Base-by-base conservation (phyloP, 352 stramenopile species). In the Pythium chondricola region DNA sequence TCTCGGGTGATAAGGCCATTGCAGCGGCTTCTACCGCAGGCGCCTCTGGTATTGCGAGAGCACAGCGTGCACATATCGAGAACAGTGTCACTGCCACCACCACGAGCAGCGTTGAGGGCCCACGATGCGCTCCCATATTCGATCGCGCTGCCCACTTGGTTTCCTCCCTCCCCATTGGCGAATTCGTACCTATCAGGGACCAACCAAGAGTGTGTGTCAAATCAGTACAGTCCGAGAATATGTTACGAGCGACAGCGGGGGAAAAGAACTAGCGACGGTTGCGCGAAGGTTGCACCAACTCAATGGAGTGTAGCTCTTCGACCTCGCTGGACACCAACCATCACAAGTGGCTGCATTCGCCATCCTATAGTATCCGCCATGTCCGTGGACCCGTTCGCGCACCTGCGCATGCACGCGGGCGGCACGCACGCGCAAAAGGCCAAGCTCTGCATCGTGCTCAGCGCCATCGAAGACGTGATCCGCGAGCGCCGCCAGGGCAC, bases 391-490 rank as follows among this genome's bases (percentile, higher is more conserved):
- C 71, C 71, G 65, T 93, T 82, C 70, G 68, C 65, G 27, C 76
- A 91, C 65, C 68, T 93, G 65, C 76, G 79, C 37, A 73, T 83
- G 66, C 80, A 93, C 59, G 80, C 75, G 46, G 75, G 80, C 44
- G 67, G 75, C 45, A 67, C 71, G 20, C 78, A 93, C 63, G 73
- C 80, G 46, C 80, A 91, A 48, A 93, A 93, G 41, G 76, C 71
- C 59, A 85, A 83, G 64, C 78, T 91, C 48, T 91, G 88, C 54
- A 74, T 93, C 43, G 80, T 93, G 53, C 71, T 93, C 18, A 76
- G 62, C 49, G 83, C 79, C 48, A 90, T 90, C 61, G 77, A 69
- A 16, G 80, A 93, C 22, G 75, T 93, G 39, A 93, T 93, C 65
- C 69, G 80, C 48, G 83, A 93, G 51, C 80, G 78, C 17, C 77